Base-by-base conservation (phyloP, 2,329 filamentous ascomycete species). In the Zasmidium citrigriseum region DNA sequence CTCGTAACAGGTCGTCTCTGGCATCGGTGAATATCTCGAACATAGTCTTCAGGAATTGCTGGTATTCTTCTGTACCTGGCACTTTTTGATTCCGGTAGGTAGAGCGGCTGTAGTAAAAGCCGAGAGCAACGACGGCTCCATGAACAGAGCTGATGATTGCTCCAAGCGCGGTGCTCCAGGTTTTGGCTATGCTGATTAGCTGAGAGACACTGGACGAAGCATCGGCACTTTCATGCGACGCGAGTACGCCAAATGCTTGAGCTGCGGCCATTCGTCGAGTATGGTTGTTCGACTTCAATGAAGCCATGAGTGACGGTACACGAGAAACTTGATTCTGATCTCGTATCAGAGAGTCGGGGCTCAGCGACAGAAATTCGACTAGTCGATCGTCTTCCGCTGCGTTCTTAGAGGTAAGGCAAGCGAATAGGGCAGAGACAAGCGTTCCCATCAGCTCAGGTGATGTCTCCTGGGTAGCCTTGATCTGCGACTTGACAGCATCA, bases 191-290 rank as follows among this genome's bases (percentile, higher is more conserved):
- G 22, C 59, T 58, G 3, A 61, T 46, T 7, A 71, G 61, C 16
- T 80, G 78, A 16, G 73, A 68, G 5, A 84, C 75, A 0, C 75
- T 64, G 1, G 79, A 67, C 57, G 76, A 75, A 3, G 73, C 68
- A 25, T 74, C 68, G 4, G 74, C 70, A 27, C 73, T 68, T 16
- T 67, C 60, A 55, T 93, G 89, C 0, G 91, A 88, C 1, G 84
- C 86, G 4, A 97, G 75, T 12, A 96, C 88, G 0, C 92, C 93
- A 66, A 92, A 85, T 0, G 86, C 83, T 59, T 86, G 86, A 16
- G 91, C 87, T 1, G 87, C 87, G 24, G 88, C 78, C 38, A 80
- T 78, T 34, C 93, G 83, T 4, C 89, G 81, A 55, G 86, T 82
- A 60, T 86, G 82, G 64, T 89, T 88, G 70, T 93, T 95, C 4